Conservation (phyloP, 179 eudicot genomes). For the Nepenthes alata region DNA sequence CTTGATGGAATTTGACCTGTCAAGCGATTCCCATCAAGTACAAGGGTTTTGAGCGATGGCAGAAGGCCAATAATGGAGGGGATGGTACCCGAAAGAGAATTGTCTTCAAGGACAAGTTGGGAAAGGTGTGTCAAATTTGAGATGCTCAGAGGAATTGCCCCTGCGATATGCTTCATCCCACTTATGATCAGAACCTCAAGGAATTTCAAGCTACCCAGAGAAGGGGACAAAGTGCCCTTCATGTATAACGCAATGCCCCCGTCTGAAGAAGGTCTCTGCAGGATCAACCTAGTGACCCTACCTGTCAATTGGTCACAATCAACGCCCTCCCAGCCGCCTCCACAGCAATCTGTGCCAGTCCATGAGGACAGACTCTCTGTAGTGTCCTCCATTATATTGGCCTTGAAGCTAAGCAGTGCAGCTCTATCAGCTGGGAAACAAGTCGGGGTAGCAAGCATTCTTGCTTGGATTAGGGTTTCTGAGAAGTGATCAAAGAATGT, state of each 20-base stretch:
- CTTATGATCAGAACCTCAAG: slow-evolving; percentile 53
- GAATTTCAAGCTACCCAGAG: slow-evolving; percentile 43
- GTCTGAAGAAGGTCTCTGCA: slow-evolving; percentile 35
- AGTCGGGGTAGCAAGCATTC: slow-evolving; percentile 1
- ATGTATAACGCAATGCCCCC: slow-evolving; percentile 23
- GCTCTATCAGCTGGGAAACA: slow-evolving; percentile 50
- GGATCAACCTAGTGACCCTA: slow-evolving; percentile 41
- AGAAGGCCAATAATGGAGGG: slow-evolving; percentile 49
- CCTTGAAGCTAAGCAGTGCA: slow-evolving; percentile 63
- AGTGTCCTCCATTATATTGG: slow-evolving; percentile 51
- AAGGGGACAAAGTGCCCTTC: slow-evolving; percentile 61
- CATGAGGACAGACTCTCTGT: slow-evolving; percentile 57
- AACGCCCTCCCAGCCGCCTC: slow-evolving; percentile 87
- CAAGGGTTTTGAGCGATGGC: slow-evolving; percentile 34
- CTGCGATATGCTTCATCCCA: slow-evolving; percentile 60
- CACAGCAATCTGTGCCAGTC: slow-evolving; percentile 62
- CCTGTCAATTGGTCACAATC: slow-evolving; percentile 40
- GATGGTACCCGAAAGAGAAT: slow-evolving; percentile 44
- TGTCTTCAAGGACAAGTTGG: slow-evolving; percentile 65
- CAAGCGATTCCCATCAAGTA: slow-evolving; percentile 47
- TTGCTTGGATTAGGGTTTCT: slow-evolving; percentile 8
- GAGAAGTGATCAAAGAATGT: slow-evolving; percentile 15
- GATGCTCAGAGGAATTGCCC: slow-evolving; percentile 44
- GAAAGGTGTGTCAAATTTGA: slow-evolving; percentile 38
- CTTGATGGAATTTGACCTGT: slow-evolving; percentile 43